Base-by-base conservation (phyloP, 2,329 filamentous ascomycete genomes). In the Tolypocladium paradoxum region DNA sequence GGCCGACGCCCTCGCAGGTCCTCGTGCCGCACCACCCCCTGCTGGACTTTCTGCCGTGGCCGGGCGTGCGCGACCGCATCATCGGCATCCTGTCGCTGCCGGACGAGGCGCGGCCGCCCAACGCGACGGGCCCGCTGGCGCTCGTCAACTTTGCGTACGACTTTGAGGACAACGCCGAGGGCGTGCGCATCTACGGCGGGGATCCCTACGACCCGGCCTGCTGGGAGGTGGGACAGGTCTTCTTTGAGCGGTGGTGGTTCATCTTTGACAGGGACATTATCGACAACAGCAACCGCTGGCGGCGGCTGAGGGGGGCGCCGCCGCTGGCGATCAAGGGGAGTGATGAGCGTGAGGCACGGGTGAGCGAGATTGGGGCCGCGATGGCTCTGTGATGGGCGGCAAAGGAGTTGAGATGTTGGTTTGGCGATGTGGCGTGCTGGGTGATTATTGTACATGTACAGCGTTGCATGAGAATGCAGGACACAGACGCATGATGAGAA, bases 231-330 rank as follows among this genome's bases (percentile, higher is more conserved):
- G 79, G 79, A 1, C 77, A 82, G 63, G 60, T 73, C n/a, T 64
- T 82, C 24, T 82, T 82, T 62, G 72, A 76, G 63, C 71, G 74
- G 40, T 83, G 80, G 80, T 84, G 78, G 78, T 83, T 80, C 65
- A 64, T 79, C 36, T 77, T 83, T 60, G 79, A 83, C 59, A 62
- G 70, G 9, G 67, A 69, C 12, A 72, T 82, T 18, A 64, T 83
- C n/a, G 72, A 75, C 46, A 71, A 71, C 51, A 79, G 77, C 60
- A 82, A 83, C 63, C 65, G 70, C 50, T 72, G 73, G 70, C 70
- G 79, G 56, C 68, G 59, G 51, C 60, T 72, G 51, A 70, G 78
- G 52, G 79, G 78, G 0, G 71, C 73, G 6, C 58, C 65, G 6
- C 61, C 62, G 27, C 57, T 71, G 51, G 47, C 40, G 16, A 14